Evolutionary conservation across 2,329 filamentous ascomycete genomes (phyloP).

Genomic region (Alternaria sp.): DNA sequence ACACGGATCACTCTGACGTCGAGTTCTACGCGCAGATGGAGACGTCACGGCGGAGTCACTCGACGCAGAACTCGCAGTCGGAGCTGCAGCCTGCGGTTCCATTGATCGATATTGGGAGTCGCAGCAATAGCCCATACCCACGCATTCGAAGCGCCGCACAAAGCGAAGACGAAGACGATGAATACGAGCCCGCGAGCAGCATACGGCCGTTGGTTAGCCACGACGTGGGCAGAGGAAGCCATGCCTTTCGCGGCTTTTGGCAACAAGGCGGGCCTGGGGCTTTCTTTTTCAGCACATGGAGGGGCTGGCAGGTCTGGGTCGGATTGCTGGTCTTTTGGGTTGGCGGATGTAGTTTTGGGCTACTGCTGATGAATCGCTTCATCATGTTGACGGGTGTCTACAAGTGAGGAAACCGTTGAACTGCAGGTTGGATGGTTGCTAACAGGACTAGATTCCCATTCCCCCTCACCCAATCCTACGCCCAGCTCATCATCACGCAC

Average conservation of each 20-base stretch:
- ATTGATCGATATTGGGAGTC: constrained; percentile 54
- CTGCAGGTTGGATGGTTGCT: constrained; percentile 18
- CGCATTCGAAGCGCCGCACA: constrained; percentile 53
- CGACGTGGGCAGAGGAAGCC: constrained; percentile 39
- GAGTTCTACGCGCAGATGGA: constrained; percentile 47
- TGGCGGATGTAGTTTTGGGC: constrained; percentile 57
- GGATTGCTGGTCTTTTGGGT: constrained; percentile 60
- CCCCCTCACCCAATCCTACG: constrained; percentile 60
- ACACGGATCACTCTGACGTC: constrained; percentile 47
- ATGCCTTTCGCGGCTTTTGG: constrained; percentile 35
- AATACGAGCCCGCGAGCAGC: constrained; percentile 47
- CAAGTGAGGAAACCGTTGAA: constrained; percentile 38
- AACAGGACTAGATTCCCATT: constrained; percentile 58
- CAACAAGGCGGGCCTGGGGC: constrained; percentile 58
- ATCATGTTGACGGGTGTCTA: constrained; percentile 61
- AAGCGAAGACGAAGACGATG: constrained; percentile 60
- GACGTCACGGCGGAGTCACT: constrained; percentile 33
- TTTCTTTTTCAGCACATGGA: constrained; percentile 58
- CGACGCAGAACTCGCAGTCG: constrained; percentile 44
- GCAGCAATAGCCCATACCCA: constrained; percentile 57
- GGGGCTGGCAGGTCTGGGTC: constrained; percentile 60
- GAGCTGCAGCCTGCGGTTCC: constrained; percentile 54
- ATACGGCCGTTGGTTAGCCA: constrained; percentile 51
- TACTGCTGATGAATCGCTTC: constrained; percentile 62
- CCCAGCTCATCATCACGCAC: constrained; percentile 62